phyloP scores from a whole-genome alignment of 257 asterid species.

The Schizonepeta tenuifolia region DNA sequence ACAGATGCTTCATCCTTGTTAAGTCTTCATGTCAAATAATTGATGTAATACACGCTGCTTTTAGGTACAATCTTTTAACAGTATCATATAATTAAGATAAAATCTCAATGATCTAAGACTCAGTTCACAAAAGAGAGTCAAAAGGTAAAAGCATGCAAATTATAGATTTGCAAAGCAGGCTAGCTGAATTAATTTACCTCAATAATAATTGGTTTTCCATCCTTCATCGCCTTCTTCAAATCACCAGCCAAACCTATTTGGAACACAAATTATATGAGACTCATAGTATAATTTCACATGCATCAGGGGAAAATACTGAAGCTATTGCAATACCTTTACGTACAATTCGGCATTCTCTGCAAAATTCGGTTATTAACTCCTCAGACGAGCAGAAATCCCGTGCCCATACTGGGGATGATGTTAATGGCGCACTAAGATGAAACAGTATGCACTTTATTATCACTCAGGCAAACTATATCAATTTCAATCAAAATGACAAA shows the following conservation, averaged over 20 bases:
- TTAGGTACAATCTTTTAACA: too few relatives aligned
- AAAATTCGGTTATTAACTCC: conserved; percentile 91
- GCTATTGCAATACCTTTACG: conserved; percentile 70
- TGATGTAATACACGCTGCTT: too few relatives aligned
- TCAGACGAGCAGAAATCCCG: conserved; percentile 86
- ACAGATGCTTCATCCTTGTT: conserved; percentile 4
- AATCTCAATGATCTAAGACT: too few relatives aligned
- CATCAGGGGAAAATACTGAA: conserved; percentile 23
- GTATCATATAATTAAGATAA: too few relatives aligned
- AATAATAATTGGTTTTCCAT: conserved; percentile 96
- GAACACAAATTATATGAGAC: conserved; percentile 22
- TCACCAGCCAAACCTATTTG: conserved; percentile 95
- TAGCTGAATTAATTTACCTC: too few relatives aligned
- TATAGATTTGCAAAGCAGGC: too few relatives aligned
- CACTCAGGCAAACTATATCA: conserved; percentile 6
- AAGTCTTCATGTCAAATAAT: too few relatives aligned
- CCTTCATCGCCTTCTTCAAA: conserved; percentile 98
- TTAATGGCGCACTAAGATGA: conserved; percentile 85
- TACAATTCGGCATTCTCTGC: conserved; percentile 98
- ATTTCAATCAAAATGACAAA: not conserved
- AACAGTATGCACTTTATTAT: conserved; percentile 20
- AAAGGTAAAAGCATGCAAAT: too few relatives aligned
- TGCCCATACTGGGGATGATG: conserved; percentile 96
- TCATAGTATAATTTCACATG: conserved; percentile 26
- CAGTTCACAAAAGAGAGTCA: too few relatives aligned